Conservation (phyloP, 371 early-diverging fungal genomes). For the Rhizopus arrhizus region DNA sequence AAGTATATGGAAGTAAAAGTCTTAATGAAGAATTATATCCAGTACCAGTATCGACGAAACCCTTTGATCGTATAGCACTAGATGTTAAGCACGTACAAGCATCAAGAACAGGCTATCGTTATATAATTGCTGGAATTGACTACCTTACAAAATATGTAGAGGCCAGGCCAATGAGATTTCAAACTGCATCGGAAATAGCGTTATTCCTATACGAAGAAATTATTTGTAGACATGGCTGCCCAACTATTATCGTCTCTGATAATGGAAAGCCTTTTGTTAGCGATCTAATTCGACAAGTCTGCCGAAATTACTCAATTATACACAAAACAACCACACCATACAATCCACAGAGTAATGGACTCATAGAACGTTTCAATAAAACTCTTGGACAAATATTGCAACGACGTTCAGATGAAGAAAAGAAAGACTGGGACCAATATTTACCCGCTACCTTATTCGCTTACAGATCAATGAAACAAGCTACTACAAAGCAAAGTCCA, state of each 20-base stretch:
- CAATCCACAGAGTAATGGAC: slow-evolving; percentile 1
- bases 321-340: neutral
- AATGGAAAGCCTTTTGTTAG: neutral
- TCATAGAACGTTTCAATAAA: neutral
- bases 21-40: neutral
- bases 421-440: slow-evolving; percentile 2
- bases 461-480: slow-evolving; percentile 3
- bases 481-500: slow-evolving; percentile 5
- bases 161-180: slow-evolving; percentile 1
- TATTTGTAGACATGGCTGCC: neutral
- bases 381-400: neutral
- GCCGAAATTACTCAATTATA: neutral
- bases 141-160: slow-evolving; percentile 17
- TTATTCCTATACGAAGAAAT: slow-evolving; percentile 2
- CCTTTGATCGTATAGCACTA: neutral
- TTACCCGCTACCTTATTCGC: slow-evolving; percentile 2
- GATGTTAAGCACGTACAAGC: slow-evolving; percentile 5
- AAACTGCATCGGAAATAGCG: neutral
- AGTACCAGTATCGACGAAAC: neutral
- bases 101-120: slow-evolving; percentile 14
- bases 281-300: neutral
- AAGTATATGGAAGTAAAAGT: slow-evolving; percentile 3
- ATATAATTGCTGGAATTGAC: slow-evolving; percentile 28
- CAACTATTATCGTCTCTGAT: neutral
- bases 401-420: neutral